Base-by-base conservation (phyloP, 495 filamentous ascomycete species). In the Penicillium steckii region DNA sequence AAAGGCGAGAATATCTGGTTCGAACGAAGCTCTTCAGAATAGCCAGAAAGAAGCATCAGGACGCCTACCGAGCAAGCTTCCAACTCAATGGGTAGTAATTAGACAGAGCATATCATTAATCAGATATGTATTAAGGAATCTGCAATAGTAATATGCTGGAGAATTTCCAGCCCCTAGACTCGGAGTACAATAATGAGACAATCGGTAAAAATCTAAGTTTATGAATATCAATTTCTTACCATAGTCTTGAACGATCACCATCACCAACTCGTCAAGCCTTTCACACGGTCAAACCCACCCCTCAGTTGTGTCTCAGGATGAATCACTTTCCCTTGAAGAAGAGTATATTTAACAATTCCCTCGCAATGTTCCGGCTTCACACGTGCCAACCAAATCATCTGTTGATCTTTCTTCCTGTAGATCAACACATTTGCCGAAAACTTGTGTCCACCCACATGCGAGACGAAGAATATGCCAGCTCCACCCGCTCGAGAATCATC, bases 381-480 rank as follows among this genome's bases (percentile, higher is more conserved):
- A 23, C 92, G 78, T 15, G 91, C 94, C 13, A 98, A 74, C 94
- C 94, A 98, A 44, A 98, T 92, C 68, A 91, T 93, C 74, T 96
- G 91, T 68, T 59, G 68, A 52, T 85, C 78, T 17, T 76, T 77
- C 44, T 85, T 79, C 13, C 94, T 79, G 65, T 98, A 97, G 0
- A 98, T 66, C 69, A 98, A 80, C 46, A 96, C 80, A 63, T 98
- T 98, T 1, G 94, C 94, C 6, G 83, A 81, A 66, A 90, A 97
- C 70, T 95, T 95, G 64, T 98, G 94, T 0, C 94, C 94, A 9
- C 94, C 94, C 0, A 97, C 90, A 66, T 98, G 94, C 50, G 85
- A 91, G 45, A 97, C 90, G 62, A 96, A 97, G 63, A 95, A 94
- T 29, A 98, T 88, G 2, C 91, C 94, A 1, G 89, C 91, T 0